phyloP scores from a whole-genome alignment of 495 filamentous ascomycete genomes.

The Penicillium antarcticum region DNA sequence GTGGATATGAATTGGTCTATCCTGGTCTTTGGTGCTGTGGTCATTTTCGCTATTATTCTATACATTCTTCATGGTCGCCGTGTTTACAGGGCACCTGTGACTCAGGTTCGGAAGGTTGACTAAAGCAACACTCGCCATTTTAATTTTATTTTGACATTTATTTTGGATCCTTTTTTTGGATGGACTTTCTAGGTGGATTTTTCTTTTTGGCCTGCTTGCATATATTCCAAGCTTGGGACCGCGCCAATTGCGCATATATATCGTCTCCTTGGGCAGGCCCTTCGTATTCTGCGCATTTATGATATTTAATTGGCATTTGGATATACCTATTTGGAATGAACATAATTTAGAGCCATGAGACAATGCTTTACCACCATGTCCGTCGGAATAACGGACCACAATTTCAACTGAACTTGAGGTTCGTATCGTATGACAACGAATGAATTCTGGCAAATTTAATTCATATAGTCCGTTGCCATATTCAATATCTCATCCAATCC shows the following conservation, averaged over 20 bases:
- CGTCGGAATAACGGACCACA: too few species aligned
- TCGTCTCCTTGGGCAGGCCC: constrained; percentile 4
- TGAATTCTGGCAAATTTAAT: not conserved
- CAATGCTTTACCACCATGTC: not conserved
- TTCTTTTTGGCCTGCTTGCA: not conserved
- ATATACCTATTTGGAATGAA: not conserved
- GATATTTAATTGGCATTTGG: constrained; percentile 8
- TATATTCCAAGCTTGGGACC: not conserved
- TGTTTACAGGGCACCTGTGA: constrained; percentile 41
- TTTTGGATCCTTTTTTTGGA: not conserved
- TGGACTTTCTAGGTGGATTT: too few species aligned
- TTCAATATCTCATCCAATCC: constrained; percentile 25
- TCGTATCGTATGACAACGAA: too few species aligned
- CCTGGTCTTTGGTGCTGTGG: constrained; percentile 39
- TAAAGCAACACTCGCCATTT: not conserved
- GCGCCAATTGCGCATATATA: not conserved
- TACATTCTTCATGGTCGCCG: constrained; percentile 40
- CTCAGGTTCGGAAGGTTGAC: constrained; percentile 21
- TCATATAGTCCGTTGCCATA: constrained; percentile 21
- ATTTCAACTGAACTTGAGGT: too few species aligned
- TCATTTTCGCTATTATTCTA: constrained; percentile 40
- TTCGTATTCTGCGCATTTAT: constrained; percentile 2
- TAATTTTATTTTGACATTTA: not conserved
- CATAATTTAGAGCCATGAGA: not conserved
- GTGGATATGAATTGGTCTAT: constrained; percentile 43